Evolutionary conservation across 139 green algal species (phyloP).

Genomic region (Tetradesmus lagerheimii): DNA sequence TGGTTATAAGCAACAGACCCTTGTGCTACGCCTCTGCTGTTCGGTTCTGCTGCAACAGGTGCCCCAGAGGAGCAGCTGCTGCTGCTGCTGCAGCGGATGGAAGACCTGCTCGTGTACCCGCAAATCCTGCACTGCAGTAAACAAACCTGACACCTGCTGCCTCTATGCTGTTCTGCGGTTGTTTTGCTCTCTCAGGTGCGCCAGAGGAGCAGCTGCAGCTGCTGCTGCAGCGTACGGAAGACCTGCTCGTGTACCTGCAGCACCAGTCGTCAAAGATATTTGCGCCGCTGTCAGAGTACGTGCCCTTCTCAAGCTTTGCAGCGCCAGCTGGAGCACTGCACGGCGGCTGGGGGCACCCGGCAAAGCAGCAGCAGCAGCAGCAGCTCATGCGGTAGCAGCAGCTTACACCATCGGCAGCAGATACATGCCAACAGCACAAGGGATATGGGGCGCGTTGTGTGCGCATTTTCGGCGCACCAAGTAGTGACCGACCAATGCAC

Average conservation of each 20-base stretch:
- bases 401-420: too few relatives aligned
- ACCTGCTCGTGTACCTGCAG: conserved; percentile 40
- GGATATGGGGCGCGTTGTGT: too few relatives aligned
- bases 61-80: conserved; percentile 30
- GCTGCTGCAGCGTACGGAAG: conserved; percentile 21
- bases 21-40: too few relatives aligned
- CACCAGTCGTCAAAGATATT: conserved; percentile 22
- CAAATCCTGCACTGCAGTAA: neutral
- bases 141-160: too few relatives aligned
- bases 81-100: conserved; percentile 34
- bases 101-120: conserved; percentile 39
- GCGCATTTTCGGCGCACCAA: too few relatives aligned
- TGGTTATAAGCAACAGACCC: too few relatives aligned
- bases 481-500: too few relatives aligned
- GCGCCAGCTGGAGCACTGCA: neutral
- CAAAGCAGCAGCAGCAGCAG: neutral
- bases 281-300: neutral
- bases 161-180: too few relatives aligned
- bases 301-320: neutral
- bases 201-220: conserved; percentile 27
- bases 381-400: neutral
- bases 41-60: neutral
- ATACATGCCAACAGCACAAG: too few relatives aligned
- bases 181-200: neutral
- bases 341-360: neutral